These are phyloP conservation scores for Triticum dicoccoides DNA, from an alignment of 176 grass and related monocot genomes.

Conservation along the genomic window DNA sequence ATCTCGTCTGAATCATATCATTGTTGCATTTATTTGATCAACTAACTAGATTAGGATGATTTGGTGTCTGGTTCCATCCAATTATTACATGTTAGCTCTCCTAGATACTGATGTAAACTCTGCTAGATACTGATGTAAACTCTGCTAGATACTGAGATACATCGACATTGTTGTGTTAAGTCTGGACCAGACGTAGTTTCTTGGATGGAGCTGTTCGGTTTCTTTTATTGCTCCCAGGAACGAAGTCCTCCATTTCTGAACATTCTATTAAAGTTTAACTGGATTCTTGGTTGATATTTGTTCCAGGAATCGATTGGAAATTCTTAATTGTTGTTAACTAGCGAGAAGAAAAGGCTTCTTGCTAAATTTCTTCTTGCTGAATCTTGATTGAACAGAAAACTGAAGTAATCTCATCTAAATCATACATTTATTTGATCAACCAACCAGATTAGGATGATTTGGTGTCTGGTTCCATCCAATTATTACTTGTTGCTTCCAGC, in stretches of 20 bases:
- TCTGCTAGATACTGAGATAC: too few relatives aligned
- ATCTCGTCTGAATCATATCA: background rate
- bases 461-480: background rate
- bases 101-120: too few relatives aligned
- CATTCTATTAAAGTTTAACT: too few relatives aligned
- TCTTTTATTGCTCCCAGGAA: too few relatives aligned
- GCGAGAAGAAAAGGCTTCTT: background rate
- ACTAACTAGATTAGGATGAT: background rate
- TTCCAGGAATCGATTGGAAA: background rate
- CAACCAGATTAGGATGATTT: background rate
- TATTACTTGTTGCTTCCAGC: background rate
- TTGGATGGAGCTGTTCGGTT: too few relatives aligned
- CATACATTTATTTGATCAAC: background rate
- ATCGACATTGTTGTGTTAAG: too few relatives aligned
- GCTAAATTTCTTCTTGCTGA: background rate
- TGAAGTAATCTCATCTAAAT: background rate
- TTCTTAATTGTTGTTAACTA: background rate
- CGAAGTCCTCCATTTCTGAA: too few relatives aligned
- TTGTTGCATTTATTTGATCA: slow-evolving; percentile 1
- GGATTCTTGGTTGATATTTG: background rate
- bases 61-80: background rate
- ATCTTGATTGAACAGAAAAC: too few relatives aligned
- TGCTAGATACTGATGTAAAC: too few relatives aligned
- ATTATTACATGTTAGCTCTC: background rate
- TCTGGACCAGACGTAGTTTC: too few relatives aligned